phyloP scores from a whole-genome alignment of 106 monocot genomes.

The Dioscorea alata region DNA sequence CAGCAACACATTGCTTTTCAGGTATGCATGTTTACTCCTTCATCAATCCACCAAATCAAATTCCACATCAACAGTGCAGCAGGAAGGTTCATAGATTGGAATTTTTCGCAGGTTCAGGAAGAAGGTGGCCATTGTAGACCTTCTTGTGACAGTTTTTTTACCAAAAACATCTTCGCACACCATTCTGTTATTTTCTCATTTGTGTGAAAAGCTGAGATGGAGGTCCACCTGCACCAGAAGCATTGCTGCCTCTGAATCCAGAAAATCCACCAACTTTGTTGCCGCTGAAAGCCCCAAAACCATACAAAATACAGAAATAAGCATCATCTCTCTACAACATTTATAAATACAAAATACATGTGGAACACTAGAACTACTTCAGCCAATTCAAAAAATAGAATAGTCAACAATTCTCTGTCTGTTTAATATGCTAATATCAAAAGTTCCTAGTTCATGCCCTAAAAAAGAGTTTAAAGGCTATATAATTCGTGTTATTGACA shows the following conservation, averaged over 20 bases:
- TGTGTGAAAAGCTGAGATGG: slow-evolving; percentile 71
- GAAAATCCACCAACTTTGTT: slow-evolving; percentile 58
- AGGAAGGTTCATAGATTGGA: not conserved
- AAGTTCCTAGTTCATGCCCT: not conserved
- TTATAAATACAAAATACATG: not conserved
- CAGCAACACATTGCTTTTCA: no score
- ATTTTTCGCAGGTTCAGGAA: not conserved
- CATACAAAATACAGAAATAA: slow-evolving; percentile 16
- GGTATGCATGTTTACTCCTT: no score
- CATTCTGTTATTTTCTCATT: slow-evolving; percentile 63
- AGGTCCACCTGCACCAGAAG: slow-evolving; percentile 47
- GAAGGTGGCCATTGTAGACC: not conserved
- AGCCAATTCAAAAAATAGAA: not conserved
- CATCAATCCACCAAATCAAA: no score
- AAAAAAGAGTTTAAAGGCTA: not conserved
- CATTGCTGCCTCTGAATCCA: slow-evolving; percentile 36
- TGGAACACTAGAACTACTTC: not conserved
- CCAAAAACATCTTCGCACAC: not conserved
- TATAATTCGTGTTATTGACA: no score
- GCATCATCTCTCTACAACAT: not conserved
- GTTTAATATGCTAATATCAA: not conserved
- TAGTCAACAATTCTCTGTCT: not conserved
- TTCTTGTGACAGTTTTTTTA: no score
- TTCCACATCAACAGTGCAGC: no score
- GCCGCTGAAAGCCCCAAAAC: slow-evolving; percentile 56